Base-by-base conservation (phyloP, 768 basidiomycete genomes). In the Terana coerulea region DNA sequence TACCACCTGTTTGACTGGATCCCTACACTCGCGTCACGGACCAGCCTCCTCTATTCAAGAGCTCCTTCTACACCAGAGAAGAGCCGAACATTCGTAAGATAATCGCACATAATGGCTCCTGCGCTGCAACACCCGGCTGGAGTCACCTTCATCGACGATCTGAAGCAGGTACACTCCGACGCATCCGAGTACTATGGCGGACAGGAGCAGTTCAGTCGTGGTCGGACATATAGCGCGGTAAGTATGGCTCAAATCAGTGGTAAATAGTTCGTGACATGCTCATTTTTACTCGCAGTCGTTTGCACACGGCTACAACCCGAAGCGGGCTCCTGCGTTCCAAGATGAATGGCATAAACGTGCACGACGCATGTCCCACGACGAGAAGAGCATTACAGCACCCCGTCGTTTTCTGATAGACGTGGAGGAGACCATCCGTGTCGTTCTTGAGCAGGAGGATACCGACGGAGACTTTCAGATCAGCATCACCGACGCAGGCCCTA, bases 381-480 rank as follows among this genome's bases (percentile, higher is more conserved):
- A 95, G 72, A 89, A 91, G 70, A 82, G 83, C 46, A 77, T 83
- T 6, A 75, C 84, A 0, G 84, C 79, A 0, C 90, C 93, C 3
- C 76, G 95, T 36, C 86, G 94, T 34, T 98, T 95, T 73, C 77
- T 98, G 45, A 92, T 98, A 52, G 95, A 98, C 63, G 95, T 98
- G 14, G 95, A 98, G 62, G 95, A 98, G 70, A 99, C 95, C 28
- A 93, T 99, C 62, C 86, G 95, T 30, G 83, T 97, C 51, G 85
- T 98, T 9, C 83, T 99, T 25, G 93, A 97, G 69, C 95, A 98
- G 67, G 95, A 99, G 66, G 95, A 99, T 65, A 98, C 95, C 12
- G 93, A 98, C 56, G 89, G 88, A 28, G 92, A 98, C 67, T 93
- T 95, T 65, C 93, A 95, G 69, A 98, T 98, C 65, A 93, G 89